Percentiles rank a stretch among this genome's conserved stretches.
Conservation (phyloP, 352 stramenopile species). For the Globisporangium radiosum region DNA sequence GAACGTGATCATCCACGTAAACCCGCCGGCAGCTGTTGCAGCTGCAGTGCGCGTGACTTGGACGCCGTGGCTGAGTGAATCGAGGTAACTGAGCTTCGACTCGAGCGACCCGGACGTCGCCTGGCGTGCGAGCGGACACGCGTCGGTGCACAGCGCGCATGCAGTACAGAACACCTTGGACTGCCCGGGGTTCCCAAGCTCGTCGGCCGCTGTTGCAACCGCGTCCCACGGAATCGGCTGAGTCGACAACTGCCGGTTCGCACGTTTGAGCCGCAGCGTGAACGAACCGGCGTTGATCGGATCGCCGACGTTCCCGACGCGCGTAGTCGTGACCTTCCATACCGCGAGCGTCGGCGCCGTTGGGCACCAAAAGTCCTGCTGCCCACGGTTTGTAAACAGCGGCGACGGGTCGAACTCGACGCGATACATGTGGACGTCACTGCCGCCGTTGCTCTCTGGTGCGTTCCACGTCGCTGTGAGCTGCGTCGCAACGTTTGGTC, state of each 20-base stretch:
- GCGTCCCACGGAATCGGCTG: slow-evolving; percentile 92
- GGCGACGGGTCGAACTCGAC: slow-evolving; percentile 71
- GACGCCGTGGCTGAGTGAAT: slow-evolving; percentile 44
- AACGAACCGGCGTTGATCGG: slow-evolving; percentile 54
- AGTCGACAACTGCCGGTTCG: slow-evolving; percentile 35
- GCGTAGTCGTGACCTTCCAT: slow-evolving; percentile 42
- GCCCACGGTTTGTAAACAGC: slow-evolving; percentile 52
- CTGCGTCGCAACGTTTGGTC: slow-evolving; percentile 69
- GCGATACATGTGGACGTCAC: slow-evolving; percentile 61
- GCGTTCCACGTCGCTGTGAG: slow-evolving; percentile 44
- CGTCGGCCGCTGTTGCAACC: slow-evolving; percentile 75
- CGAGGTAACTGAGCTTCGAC: slow-evolving; percentile 58
- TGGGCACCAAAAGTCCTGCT: slow-evolving; percentile 66
- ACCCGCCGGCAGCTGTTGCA: slow-evolving; percentile 37
- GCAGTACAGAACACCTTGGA: slow-evolving; percentile 63
- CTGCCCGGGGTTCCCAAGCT: slow-evolving; percentile 34
- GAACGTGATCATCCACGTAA: slow-evolving; percentile 90
- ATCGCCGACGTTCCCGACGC: slow-evolving; percentile 16
- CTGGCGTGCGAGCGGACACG: slow-evolving; percentile 26
- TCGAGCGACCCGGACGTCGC: slow-evolving; percentile 63
- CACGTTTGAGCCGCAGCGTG: slow-evolving; percentile 38
- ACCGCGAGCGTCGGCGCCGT: slow-evolving; percentile 41
- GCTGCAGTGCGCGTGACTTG: slow-evolving; percentile 62
- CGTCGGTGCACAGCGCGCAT: slow-evolving; percentile 33
- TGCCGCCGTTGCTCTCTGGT: slow-evolving; percentile 50